Conservation (phyloP, 2,329 filamentous ascomycete species). For the Alternaria sp. region DNA sequence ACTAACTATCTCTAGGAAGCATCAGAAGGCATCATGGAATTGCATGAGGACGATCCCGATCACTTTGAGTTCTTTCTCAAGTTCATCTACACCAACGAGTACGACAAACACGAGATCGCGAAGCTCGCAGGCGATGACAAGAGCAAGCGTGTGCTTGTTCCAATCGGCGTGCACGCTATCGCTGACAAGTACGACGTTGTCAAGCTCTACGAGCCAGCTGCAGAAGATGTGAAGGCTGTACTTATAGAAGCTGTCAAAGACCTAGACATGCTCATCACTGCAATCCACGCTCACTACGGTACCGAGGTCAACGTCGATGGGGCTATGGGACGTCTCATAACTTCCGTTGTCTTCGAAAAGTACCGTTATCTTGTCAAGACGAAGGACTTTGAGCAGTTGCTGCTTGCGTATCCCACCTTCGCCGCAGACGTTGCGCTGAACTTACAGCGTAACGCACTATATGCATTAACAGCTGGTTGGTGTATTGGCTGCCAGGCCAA, state of each 20-base stretch:
- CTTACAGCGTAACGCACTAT: too few relatives aligned
- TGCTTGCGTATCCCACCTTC: neutral
- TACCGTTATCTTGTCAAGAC: accelerated
- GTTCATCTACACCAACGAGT: neutral
- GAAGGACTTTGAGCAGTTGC: too few relatives aligned
- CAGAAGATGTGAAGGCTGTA: neutral
- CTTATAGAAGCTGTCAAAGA: neutral
- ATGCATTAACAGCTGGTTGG: too few relatives aligned
- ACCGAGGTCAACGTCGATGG: neutral
- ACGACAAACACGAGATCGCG: neutral
- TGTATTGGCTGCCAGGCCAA: too few relatives aligned
- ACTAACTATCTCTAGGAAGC: neutral
- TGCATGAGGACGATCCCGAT: neutral
- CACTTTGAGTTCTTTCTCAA: neutral
- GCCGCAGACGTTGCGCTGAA: too few relatives aligned
- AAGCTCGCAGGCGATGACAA: neutral
- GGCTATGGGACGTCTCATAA: neutral
- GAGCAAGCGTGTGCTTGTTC: neutral
- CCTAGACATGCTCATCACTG: neutral
- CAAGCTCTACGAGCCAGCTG: neutral
- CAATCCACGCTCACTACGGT: neutral
- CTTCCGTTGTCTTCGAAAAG: neutral
- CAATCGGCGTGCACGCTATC: neutral
- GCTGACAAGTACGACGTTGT: neutral
- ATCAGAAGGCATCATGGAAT: neutral